Evolutionary conservation across 345 rosid genomes (phyloP).

Genomic region (Hibiscus mutabilis): DNA sequence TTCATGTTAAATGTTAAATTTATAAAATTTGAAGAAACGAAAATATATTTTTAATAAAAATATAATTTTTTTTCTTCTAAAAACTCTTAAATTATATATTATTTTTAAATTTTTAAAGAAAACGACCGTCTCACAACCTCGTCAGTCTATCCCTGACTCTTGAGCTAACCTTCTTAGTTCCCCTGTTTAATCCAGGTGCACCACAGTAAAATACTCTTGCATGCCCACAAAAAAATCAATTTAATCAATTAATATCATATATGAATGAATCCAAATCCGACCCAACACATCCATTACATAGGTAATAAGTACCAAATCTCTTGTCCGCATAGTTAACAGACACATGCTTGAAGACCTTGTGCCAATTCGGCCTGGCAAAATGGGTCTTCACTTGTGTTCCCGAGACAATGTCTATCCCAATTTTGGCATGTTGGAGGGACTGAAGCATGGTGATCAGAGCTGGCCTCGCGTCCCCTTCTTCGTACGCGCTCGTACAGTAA

Average conservation of each 20-base stretch:
- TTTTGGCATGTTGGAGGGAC: slow-evolving; percentile 64
- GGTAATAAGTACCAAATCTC: slow-evolving; percentile 47
- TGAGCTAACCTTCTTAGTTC: slow-evolving; percentile 47
- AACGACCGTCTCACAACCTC: no score
- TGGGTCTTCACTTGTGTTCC: slow-evolving; percentile 61
- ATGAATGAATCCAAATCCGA: not conserved
- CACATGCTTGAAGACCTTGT: slow-evolving; percentile 56
- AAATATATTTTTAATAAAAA: no score
- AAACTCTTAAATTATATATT: no score
- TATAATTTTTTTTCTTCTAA: no score
- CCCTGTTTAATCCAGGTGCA: slow-evolving; percentile 42
- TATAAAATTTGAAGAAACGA: no score
- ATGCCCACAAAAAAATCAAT: not conserved
- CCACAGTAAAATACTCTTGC: slow-evolving; percentile 79
- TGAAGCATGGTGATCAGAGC: slow-evolving; percentile 71
- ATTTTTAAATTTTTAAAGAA: no score
- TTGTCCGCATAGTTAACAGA: slow-evolving; percentile 47
- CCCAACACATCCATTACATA: not conserved
- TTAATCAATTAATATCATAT: not conserved
- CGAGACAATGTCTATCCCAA: slow-evolving; percentile 57
- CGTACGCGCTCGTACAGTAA: slow-evolving; percentile 63
- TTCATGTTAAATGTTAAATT: no score
- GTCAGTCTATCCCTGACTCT: no score
- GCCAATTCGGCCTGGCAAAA: slow-evolving; percentile 69
- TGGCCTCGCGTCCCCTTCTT: slow-evolving; percentile 78